Conservation (phyloP, 352 stramenopile species). For the Globisporangium radiosum region DNA sequence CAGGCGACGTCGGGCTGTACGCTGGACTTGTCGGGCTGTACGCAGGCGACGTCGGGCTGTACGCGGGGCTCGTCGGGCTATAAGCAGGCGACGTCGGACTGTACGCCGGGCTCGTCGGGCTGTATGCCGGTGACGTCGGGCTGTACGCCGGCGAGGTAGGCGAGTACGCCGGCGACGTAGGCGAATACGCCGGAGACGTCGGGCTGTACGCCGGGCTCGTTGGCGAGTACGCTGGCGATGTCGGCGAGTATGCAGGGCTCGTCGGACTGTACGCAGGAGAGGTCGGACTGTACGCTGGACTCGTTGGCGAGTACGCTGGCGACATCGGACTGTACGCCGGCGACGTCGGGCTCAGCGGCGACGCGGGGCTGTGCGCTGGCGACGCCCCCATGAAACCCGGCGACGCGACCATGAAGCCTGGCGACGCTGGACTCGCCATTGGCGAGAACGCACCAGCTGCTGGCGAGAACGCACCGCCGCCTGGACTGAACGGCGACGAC, state of each 20-base stretch:
- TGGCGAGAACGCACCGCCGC: conserved; percentile 85
- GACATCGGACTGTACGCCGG: conserved; percentile 87
- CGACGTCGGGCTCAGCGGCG: conserved; percentile 63
- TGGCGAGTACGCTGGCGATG: conserved; percentile 60
- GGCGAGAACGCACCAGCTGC: conserved; percentile 79
- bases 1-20: conserved; percentile 57
- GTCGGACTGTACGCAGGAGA: conserved; percentile 76
- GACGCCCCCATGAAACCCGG: conserved; percentile 75
- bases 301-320: conserved; percentile 85
- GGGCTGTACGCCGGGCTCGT: conserved; percentile 73
- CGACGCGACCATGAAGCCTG: conserved; percentile 65
- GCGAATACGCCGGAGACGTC: conserved; percentile 65
- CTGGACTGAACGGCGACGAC: conserved; percentile 82
- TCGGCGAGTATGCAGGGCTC: conserved; percentile 51
- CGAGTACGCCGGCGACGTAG: conserved; percentile 36
- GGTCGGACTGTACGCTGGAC: conserved; percentile 76
- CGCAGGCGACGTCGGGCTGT: conserved; percentile 52
- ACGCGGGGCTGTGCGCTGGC: conserved; percentile 67
- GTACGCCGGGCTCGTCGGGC: conserved; percentile 45
- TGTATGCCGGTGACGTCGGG: conserved; percentile 59
- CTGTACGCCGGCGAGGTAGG: conserved; percentile 60
- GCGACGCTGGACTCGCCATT: conserved; percentile 74
- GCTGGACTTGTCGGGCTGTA: conserved; percentile 65
- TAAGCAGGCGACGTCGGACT: conserved; percentile 38
- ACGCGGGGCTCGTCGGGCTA: conserved; percentile 34